phyloP scores from a whole-genome alignment of 2,329 filamentous ascomycete genomes.

The Orbilia oligospora region DNA sequence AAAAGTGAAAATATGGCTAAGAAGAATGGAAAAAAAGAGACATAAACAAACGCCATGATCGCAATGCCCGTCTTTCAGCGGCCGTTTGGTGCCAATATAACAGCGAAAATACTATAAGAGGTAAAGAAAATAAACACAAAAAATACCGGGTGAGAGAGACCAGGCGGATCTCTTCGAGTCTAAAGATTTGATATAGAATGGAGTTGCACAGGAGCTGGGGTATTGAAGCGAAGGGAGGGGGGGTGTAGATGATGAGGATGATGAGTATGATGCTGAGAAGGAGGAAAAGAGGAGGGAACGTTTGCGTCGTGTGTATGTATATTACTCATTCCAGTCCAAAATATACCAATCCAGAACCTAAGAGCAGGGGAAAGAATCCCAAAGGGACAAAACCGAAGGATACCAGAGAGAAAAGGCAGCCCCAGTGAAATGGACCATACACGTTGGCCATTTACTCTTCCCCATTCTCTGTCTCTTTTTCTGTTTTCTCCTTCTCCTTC shows the following conservation, averaged over 20 bases:
- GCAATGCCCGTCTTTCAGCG: conserved; percentile 58
- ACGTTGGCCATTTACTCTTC: conserved; percentile 5
- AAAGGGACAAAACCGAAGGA: neutral
- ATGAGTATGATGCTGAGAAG: neutral
- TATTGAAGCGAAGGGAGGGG: neutral
- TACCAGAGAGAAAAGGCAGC: conserved; percentile 13
- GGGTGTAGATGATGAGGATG: neutral
- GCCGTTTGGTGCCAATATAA: conserved; percentile 28
- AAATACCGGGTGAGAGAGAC: conserved; percentile 8
- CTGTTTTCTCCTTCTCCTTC: conserved; percentile 5
- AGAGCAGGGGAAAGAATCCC: neutral
- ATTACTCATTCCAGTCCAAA: conserved; percentile 32
- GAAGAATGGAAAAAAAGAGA: neutral
- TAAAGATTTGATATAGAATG: neutral
- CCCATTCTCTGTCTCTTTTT: conserved; percentile 6
- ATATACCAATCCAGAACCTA: conserved; percentile 21
- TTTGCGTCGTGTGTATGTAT: conserved; percentile 28
- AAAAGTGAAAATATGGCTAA: neutral
- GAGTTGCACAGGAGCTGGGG: neutral
- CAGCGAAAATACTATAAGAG: neutral
- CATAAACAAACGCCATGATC: conserved; percentile 56
- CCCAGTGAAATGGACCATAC: neutral
- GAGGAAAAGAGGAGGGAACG: neutral
- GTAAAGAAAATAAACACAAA: neutral
- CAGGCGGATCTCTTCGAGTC: neutral